Base-by-base conservation (phyloP, 1,139 yeast genomes). In the Pichia sp. region DNA sequence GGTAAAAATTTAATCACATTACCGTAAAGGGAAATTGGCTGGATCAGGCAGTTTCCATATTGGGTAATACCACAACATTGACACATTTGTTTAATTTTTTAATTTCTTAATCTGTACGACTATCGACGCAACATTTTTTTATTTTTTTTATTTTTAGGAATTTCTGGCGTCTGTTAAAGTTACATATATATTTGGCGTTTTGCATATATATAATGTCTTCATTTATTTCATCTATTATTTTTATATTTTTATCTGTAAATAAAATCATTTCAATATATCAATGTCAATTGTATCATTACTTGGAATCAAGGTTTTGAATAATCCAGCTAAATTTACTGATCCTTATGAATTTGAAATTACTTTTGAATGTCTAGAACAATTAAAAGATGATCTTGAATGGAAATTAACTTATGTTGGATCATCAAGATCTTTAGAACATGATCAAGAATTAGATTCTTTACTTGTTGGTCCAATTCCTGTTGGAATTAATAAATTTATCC, bases 381-480 rank as follows among this genome's bases (percentile, higher is more conserved):
- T 92, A 56, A 86, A 86, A 63, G 94, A 90, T 63, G 97, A 92
- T 65, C 73, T 92, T 53, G 98, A 94, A 66, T 92, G 98, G 98
- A 92, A 92, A 66, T 72, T 92, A 55, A 92, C 97, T 4, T 92
- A 92, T 60, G 98, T 92, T 45, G 98, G 99, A 1, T 86, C 96
- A 7, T 89, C 96, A 1, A 77, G 94, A 47, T 88, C 96, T 35
- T 66, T 88, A 51, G 97, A 92, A 58, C 97, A 92, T 60, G 99
- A 92, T 66, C 98, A 94, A 68, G 97, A 90, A 64, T 72, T 92
- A 49, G 99, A 92, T 63, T 88, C 97, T 2, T 82, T 94, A 42
- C 72, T 94, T 30, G 99, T 92, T 4, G 98, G 99, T 0, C 99
- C 98, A 0, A 96, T 92, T 4, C 99, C 98, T 0, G 95, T 92